A percentile compares a stretch with the other conserved stretches of the same genome.
phyloP scores from a whole-genome alignment of 257 asterid species.

The Nicotiana benthamiana region DNA sequence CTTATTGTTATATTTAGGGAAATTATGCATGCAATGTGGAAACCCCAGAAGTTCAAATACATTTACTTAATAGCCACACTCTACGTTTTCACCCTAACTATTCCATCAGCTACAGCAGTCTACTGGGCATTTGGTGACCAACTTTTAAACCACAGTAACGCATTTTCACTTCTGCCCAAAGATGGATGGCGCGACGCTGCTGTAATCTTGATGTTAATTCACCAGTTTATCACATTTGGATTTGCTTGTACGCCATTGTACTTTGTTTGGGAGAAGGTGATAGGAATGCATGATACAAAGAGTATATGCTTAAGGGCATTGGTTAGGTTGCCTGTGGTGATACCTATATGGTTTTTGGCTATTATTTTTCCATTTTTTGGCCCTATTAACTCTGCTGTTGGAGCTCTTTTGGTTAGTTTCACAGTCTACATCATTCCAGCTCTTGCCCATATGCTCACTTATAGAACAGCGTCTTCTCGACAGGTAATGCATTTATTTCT shows the following conservation, averaged over 20 bases:
- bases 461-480: conserved; percentile 63
- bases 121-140: conserved; percentile 96
- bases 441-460: conserved; percentile 87
- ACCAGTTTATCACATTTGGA: conserved; percentile 93
- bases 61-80: conserved; percentile 73
- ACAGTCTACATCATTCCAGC: conserved; percentile 92
- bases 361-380: conserved; percentile 92
- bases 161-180: conserved; percentile 77
- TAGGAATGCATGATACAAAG: conserved; percentile 83
- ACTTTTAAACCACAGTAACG: conserved; percentile 74
- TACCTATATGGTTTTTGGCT: conserved; percentile 94
- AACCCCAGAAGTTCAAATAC: conserved; percentile 87
- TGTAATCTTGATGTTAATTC: conserved; percentile 86
- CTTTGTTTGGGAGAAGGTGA: conserved; percentile 97
- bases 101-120: conserved; percentile 84
- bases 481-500: conserved; percentile 35
- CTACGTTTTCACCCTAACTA: conserved; percentile 77
- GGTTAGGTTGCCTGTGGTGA: conserved; percentile 76
- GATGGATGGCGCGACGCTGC: conserved; percentile 74
- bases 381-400: conserved; percentile 85
- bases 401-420: conserved; percentile 90
- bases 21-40: conserved; percentile 98
- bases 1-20: conserved; percentile 38
- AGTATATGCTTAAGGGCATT: conserved; percentile 83
- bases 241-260: conserved; percentile 90